phyloP scores from a whole-genome alignment of 2,329 filamentous ascomycete genomes.

The Penicillium italicum region DNA sequence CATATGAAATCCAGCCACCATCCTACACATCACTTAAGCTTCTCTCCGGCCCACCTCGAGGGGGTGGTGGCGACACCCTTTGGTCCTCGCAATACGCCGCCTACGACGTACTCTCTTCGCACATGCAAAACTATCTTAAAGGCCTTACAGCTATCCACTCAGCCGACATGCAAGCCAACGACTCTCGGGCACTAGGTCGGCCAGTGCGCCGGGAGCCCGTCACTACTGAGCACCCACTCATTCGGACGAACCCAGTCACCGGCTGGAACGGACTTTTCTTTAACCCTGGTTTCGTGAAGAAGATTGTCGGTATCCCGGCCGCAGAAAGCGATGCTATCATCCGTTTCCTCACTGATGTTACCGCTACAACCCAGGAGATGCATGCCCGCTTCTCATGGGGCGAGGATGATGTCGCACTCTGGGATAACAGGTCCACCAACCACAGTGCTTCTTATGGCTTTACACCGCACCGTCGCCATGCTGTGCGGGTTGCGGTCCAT shows the following conservation, averaged over 20 bases:
- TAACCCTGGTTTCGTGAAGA: constrained; percentile 57
- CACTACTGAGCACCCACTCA: constrained; percentile 54
- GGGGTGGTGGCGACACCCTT: constrained; percentile 56
- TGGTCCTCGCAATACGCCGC: constrained; percentile 59
- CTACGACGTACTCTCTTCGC: constrained; percentile 54
- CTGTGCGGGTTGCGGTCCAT: constrained; percentile 48
- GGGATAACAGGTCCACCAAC: constrained; percentile 61
- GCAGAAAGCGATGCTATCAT: constrained; percentile 54
- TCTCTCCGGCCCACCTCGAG: constrained; percentile 51
- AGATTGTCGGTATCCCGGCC: constrained; percentile 58
- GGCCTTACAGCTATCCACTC: constrained; percentile 55
- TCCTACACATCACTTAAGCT: constrained; percentile 57
- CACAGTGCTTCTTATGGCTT: constrained; percentile 57
- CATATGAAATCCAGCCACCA: constrained; percentile 56
- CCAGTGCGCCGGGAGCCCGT: constrained; percentile 53
- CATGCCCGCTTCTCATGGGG: constrained; percentile 66
- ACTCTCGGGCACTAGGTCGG: constrained; percentile 49
- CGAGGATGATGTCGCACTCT: constrained; percentile 63
- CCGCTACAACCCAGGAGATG: constrained; percentile 61
- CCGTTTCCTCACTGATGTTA: constrained; percentile 52
- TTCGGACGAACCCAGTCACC: constrained; percentile 59
- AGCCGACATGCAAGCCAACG: constrained; percentile 53
- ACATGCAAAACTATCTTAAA: constrained; percentile 58
- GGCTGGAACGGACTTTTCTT: constrained; percentile 61
- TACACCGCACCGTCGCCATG: constrained; percentile 55